Base-by-base conservation (phyloP, 306 rosid genomes). In the Morella rubra region DNA sequence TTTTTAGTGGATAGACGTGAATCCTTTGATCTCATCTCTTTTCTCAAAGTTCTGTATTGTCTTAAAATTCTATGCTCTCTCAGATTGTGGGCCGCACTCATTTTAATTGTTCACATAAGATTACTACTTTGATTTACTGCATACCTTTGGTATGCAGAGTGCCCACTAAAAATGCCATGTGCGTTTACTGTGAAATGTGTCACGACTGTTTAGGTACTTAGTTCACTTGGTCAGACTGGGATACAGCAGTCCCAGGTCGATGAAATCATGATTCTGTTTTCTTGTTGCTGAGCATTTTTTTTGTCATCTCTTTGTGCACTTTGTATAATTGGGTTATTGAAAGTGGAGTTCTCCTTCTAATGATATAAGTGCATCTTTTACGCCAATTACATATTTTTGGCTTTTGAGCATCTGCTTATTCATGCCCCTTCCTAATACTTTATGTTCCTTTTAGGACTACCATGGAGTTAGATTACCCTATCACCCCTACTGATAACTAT, bases 401-500 rank as follows among this genome's bases (percentile, higher is more conserved):
- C 37, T 68, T 2, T 27, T 81, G 44, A 51, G 37, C 16, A 42
- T 27, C 60, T 6, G 4, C 80, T 58, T 69, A 65, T 73, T 76
- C 18, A 64, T 53, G 44, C 54, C 51, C 50, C 37, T 77, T 78
- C 19, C 40, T 64, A 64, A 59, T 50, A 73, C 50, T 69, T 10
- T 14, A 37, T 78, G 72, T 55, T 61, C 76, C 66, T 73, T 82
- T 45, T 56, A 81, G 89, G 87, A 69, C 77, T 69, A 72, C 82
- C 51, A 76, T 88, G 84, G 88, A 83, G 86, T 76, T 82, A 78
- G 86, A 67, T 78, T 55, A 79, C 76, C 78, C 66, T 65, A 58
- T 59, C 40, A 65, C 72, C 24, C 78, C 85, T 7, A 54, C 76
- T 69, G 86, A 84, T 60, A 79, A 77, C 79, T 82, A 75, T 66